phyloP scores from a whole-genome alignment of 306 rosid species.

The Geum urbanum region DNA sequence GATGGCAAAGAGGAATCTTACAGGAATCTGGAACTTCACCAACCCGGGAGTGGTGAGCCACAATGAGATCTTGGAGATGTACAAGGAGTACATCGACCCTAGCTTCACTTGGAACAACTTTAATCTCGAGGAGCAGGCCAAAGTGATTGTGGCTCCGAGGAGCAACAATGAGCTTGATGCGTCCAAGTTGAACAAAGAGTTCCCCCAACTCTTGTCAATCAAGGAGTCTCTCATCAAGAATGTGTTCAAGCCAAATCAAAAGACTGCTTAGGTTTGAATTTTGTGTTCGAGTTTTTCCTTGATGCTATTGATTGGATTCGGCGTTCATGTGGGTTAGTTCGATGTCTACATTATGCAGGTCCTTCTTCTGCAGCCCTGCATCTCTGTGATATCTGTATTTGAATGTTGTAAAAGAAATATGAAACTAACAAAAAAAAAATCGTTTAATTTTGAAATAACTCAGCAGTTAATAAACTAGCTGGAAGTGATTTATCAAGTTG shows the following conservation, averaged over 20 bases:
- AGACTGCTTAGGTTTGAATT: slow-evolving; percentile 25
- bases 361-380: slow-evolving; percentile 5
- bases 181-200: slow-evolving; percentile 53
- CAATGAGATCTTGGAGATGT: slow-evolving; percentile 82
- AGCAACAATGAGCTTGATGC: slow-evolving; percentile 87
- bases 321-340: slow-evolving; percentile 25
- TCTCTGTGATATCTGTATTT: slow-evolving; percentile 28
- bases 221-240: slow-evolving; percentile 79
- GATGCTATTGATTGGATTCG: slow-evolving; percentile 29
- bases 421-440: background rate
- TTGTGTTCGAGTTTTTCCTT: slow-evolving; percentile 15
- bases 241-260: slow-evolving; percentile 66
- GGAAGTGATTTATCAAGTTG: slow-evolving; percentile 20
- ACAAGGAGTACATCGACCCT: slow-evolving; percentile 61
- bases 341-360: slow-evolving; percentile 16
- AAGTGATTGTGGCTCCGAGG: slow-evolving; percentile 79
- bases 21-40: slow-evolving; percentile 76
- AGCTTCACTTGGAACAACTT: slow-evolving; percentile 69
- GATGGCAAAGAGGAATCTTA: slow-evolving; percentile 90
- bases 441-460: slow-evolving; percentile 7
- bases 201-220: slow-evolving; percentile 73
- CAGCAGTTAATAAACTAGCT: slow-evolving; percentile 36
- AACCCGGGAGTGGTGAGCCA: slow-evolving; percentile 95
- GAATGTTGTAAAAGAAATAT: slow-evolving; percentile 20
- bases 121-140: slow-evolving; percentile 83